Base-by-base conservation (phyloP, 306 rosid species). In the Fragaria vesca region DNA sequence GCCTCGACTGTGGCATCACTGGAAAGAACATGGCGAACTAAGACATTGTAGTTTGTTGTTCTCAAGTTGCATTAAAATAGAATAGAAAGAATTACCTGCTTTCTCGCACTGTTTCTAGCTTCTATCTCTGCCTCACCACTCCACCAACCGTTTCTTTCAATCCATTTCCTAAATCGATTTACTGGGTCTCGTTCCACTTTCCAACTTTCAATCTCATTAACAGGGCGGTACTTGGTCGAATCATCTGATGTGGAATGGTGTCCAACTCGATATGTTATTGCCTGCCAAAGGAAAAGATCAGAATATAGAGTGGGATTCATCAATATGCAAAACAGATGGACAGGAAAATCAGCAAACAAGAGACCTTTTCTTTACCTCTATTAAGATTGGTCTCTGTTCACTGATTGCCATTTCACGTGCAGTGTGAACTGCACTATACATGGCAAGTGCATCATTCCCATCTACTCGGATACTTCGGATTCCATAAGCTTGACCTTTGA, bases 221-320 rank as follows among this genome's bases (percentile, higher is more conserved):
- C 82, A 0, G 91, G 81, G 48, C 99, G 97, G 75, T 95, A 95
- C 89, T 88, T 95, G 81, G 97, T 93, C 2, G 99, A 95, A 79
- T 95, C 99, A 78, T 95, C 99, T 10, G 99, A 95, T n/a, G 97
- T 95, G 28, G 94, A 86, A 76, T 95, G 97, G 80, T 95, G 99
- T 74, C 99, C 99, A 46, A 84, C 97, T 88, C 99, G 88, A 78
- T 95, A 95, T 6, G 97, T 93, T 52, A 95, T 81, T 51, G 97
- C 96, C 99, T 95, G 79, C 21, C 66, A 74, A 88, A 2, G 76
- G 61, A 47, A 32, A 63, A 77, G 61, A 71, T 16, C 20, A 83
- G 17, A 51, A 8, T 16, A 28, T 5, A 1, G 26, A 15, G 60
- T 13, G 13, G 40, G 43, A 8, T 57, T 32, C 15, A 50, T 6